Percentiles rank a stretch among this genome's conserved stretches.
phyloP scores from a whole-genome alignment of 2,329 filamentous ascomycete species.

The Didymella sp. region DNA sequence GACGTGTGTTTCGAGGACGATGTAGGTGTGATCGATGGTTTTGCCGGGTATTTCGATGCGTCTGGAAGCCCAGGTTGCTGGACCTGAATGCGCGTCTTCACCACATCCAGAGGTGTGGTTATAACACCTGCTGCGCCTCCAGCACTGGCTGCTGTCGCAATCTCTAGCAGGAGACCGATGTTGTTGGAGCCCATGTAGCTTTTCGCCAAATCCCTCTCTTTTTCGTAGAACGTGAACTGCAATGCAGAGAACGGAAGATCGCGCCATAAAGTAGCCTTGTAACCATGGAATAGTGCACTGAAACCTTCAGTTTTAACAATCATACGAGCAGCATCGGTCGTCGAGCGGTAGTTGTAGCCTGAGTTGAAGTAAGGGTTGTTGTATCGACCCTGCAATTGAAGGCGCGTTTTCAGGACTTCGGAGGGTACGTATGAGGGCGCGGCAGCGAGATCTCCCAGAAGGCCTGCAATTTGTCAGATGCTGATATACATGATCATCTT shows the following conservation, averaged over 20 bases:
- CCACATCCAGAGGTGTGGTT: slow-evolving; percentile 94
- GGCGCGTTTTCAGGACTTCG: slow-evolving; percentile 95
- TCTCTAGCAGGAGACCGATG: slow-evolving; percentile 84
- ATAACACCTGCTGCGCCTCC: slow-evolving; percentile 93
- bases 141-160: slow-evolving; percentile 86
- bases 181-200: slow-evolving; percentile 79
- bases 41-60: slow-evolving; percentile 23
- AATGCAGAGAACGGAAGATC: slow-evolving; percentile 95
- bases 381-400: slow-evolving; percentile 92
- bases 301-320: slow-evolving; percentile 85
- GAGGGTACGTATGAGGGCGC: slow-evolving; percentile 95
- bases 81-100: slow-evolving; percentile 96
- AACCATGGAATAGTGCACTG: slow-evolving; percentile 91
- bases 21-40: slow-evolving; percentile 26
- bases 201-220: slow-evolving; percentile 83
- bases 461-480: slow-evolving; percentile 60
- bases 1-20: slow-evolving; percentile 44
- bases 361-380: slow-evolving; percentile 95
- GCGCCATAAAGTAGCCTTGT: slow-evolving; percentile 91
- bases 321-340: slow-evolving; percentile 81
- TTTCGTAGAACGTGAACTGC: slow-evolving; percentile 98
- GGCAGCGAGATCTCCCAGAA: slow-evolving; percentile 88
- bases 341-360: slow-evolving; percentile 94
- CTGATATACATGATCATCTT: neutral
- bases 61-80: slow-evolving; percentile 68